Base-by-base conservation (phyloP, 2,329 filamentous ascomycete species). In the Fusarium ramigenum region DNA sequence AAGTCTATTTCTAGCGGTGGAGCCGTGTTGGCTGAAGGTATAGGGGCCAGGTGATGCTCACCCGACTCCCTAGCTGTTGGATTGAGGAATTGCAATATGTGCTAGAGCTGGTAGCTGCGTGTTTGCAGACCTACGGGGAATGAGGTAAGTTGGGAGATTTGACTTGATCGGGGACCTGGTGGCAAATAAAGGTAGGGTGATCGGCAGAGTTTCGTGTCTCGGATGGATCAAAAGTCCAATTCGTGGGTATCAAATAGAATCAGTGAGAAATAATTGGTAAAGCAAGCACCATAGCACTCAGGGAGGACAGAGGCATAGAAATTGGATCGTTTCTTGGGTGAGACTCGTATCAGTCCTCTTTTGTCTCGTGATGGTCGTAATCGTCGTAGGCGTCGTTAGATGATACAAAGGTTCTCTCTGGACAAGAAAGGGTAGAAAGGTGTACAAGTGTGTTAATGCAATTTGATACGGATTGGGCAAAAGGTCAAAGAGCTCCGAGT, bases 1-100 rank as follows among this genome's bases (percentile, higher is more conserved):
- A 72, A 73, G 69, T 80, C 79, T 69, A 74, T 66, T 73, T 80
- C 75, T 66, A 58, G 72, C 67, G 75, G 63, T 64, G 72, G 63
- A 63, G 77, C 76, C 78, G 80, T 82, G 67, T 69, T 78, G 75
- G 70, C 73, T 73, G 43, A 56, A 52, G 58, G 59, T 69, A 42
- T 70, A 67, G 75, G 76, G 78, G 78, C 69, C 79, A 79, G 80
- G 82, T 79, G 75, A 54, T 60, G 54, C 39, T 65, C 78, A 78
- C 79, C 81, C 64, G 78, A 79, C 80, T 78, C 74, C 75, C 77
- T 61, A 69, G 57, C 58, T 63, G 62, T 60, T 49, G 60, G 60
- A 71, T 37, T 67, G 62, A 47, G 60, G 56, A 60, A 63, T 54
- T 46, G 42, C 61, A 36, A 50, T 52, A 34, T 59, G 21, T n/a